Percentiles rank a stretch among this genome's conserved stretches.
These are phyloP conservation scores for Botrytis aclada DNA, from an alignment of 2,329 filamentous ascomycete genomes.

Conservation along the genomic window DNA sequence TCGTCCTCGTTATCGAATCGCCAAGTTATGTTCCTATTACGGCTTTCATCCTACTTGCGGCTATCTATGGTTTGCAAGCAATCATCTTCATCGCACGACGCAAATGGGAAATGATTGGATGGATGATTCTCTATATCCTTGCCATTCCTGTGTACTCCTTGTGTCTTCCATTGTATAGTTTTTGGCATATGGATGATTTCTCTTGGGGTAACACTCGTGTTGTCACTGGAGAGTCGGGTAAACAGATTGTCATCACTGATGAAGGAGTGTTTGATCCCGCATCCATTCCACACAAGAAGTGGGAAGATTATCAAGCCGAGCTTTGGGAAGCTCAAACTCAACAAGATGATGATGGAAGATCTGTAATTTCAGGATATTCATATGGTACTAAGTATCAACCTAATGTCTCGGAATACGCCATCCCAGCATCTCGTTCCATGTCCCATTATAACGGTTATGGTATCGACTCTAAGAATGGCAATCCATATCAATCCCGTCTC, in stretches of 20 bases:
- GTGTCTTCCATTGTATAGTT: constrained; percentile 85
- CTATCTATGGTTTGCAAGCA: constrained; percentile 95
- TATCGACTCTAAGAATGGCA: constrained; percentile 35
- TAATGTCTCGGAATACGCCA: constrained; percentile 67
- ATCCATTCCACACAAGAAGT: constrained; percentile 94
- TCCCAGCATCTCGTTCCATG: constrained; percentile 51
- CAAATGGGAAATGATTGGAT: constrained; percentile 99
- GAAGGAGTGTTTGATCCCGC: constrained; percentile 96
- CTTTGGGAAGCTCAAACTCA: constrained; percentile 86
- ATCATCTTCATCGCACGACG: constrained; percentile 95
- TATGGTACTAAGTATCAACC: constrained; percentile 83
- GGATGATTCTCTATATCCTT: constrained; percentile 95
- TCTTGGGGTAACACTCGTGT: constrained; percentile 98
- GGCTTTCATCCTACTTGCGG: constrained; percentile 84
- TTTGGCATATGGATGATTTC: constrained; percentile 99
- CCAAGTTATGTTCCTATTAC: constrained; percentile 71
- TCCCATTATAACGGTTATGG: constrained; percentile 37
- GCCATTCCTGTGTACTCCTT: constrained; percentile 92
- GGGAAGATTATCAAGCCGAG: constrained; percentile 98
- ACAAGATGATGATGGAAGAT: constrained; percentile 76
- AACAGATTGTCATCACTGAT: constrained; percentile 89
- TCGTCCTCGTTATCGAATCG: constrained; percentile 66
- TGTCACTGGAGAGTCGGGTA: constrained; percentile 88
- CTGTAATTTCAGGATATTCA: constrained; percentile 88
- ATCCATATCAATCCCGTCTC: constrained; percentile 58